Evolutionary conservation across 1,284 basidiomycete species (phyloP).

Genomic region (Jaminaea rosea): DNA sequence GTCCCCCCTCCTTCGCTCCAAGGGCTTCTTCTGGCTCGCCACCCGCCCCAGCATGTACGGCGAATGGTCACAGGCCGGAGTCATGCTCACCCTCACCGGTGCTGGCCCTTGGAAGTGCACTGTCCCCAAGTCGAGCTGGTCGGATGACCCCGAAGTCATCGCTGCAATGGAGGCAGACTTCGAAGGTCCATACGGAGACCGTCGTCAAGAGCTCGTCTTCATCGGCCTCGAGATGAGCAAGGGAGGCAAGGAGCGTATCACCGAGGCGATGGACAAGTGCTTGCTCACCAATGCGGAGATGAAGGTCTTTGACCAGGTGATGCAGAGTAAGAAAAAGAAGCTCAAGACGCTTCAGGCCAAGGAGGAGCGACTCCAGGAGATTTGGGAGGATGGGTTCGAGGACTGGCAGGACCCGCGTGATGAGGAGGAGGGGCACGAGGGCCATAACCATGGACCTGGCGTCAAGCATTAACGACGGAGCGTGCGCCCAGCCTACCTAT

Average conservation of each 20-base stretch:
- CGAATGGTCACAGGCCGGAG: conserved; percentile 52
- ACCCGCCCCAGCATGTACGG: conserved; percentile 45
- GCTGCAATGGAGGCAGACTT: conserved; percentile 50
- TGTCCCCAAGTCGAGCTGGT: conserved; percentile 47
- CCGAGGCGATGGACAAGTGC: conserved; percentile 45
- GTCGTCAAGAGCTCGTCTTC: conserved; percentile 49
- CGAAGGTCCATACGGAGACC: conserved; percentile 50
- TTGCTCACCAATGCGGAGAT: conserved; percentile 44
- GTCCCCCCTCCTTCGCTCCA: conserved; percentile 49
- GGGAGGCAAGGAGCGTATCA: conserved; percentile 43
- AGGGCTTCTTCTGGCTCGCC: conserved; percentile 51
- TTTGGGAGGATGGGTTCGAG: conserved; percentile 39
- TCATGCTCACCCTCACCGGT: conserved; percentile 48
- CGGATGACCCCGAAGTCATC: conserved; percentile 46
- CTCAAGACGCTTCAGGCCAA: conserved; percentile 12
- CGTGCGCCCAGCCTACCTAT: too few relatives aligned
- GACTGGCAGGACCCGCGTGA: conserved; percentile 44
- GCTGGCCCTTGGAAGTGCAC: conserved; percentile 50
- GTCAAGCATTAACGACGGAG: conserved; percentile 6
- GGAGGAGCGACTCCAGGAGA: conserved; percentile 39
- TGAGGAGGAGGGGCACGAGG: conserved; percentile 30
- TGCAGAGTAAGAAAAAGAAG: conserved; percentile 39
- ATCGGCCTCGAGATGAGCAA: conserved; percentile 47
- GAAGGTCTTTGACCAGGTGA: conserved; percentile 46
- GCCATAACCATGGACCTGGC: conserved; percentile 16